Evolutionary conservation across 495 filamentous ascomycete genomes (phyloP), one percentile per base, ranked within the genome.

Genomic region (Pyrenula aspistea): DNA sequence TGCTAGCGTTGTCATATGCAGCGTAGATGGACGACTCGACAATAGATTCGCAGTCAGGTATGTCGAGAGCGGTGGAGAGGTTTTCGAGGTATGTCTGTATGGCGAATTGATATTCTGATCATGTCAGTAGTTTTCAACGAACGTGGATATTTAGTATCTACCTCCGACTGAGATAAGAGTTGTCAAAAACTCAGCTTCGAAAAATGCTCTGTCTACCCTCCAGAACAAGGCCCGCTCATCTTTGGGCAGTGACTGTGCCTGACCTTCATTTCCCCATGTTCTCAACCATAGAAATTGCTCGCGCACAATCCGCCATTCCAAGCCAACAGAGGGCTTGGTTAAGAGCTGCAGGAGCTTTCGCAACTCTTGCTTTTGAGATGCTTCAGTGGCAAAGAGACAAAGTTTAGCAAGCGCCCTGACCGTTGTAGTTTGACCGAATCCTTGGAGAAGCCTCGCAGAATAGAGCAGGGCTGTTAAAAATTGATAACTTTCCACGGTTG

Each of bases 1-100:
- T 96, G 54, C 86, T 91, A 25, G 91, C 89, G 62, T 90, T 92
- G 62, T 95, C 89, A 64, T 92, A 96, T 2, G 81, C 81, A 12
- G 81, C 73, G 73, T 89, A 84, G 1, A 85, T 85, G 20, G 81
- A 74, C 12, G 80, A 75, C 25, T 88, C 71, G 20, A 93, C 75
- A 2, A 87, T 82, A 12, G 80, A 73, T 68, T 87, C 81, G 21
- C 92, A 73, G 10, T 77, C 65, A 1, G 74, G 61, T 8, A 64
- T 59, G 1, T 69, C 68, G 0, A 94, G 67, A 1, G 83, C 78
- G 31, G 59, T 60, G 0, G 74, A 73, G 4, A 73, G 67, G 0
- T 70, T 61, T 23, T 78, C 77, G 59, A 86, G 76, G 59, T 94
- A 95, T 20, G 87, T 77, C n/a, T 82, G 79, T 22, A 79, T 73